Conservation (phyloP, 352 stramenopile species). For the Phytophthora macrochlamydospora region DNA sequence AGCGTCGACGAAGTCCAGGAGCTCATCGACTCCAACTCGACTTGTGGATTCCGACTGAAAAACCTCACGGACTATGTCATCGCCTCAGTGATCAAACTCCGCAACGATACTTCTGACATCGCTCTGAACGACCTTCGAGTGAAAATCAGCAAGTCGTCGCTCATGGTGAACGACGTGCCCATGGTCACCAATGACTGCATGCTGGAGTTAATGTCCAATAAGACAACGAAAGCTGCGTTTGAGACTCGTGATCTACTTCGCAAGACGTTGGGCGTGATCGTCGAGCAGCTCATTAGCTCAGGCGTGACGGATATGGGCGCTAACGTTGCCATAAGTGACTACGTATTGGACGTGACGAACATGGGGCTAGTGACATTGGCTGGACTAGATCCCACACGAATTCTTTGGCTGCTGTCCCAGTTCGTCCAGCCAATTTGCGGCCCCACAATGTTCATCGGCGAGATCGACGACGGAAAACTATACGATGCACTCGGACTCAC, state of each 20-base stretch:
- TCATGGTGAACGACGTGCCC: constrained; percentile 33
- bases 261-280: constrained; percentile 30
- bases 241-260: constrained; percentile 35
- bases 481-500: constrained; percentile 33
- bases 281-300: constrained; percentile 31
- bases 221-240: constrained; percentile 25
- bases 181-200: constrained; percentile 40
- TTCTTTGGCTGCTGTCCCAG: constrained; percentile 42
- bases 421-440: constrained; percentile 48
- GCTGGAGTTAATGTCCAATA: constrained; percentile 25
- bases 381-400: constrained; percentile 44
- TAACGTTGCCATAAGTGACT: constrained; percentile 25
- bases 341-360: constrained; percentile 36
- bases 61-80: constrained; percentile 35
- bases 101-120: constrained; percentile 14
- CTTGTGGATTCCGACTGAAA: constrained; percentile 38
- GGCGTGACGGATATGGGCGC: constrained; percentile 21
- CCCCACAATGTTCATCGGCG: constrained; percentile 28
- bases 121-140: constrained; percentile 30
- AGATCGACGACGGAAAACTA: constrained; percentile 42
- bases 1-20: constrained; percentile 30
- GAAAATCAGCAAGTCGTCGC: constrained; percentile 25
- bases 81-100: constrained; percentile 17
- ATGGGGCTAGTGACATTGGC: constrained; percentile 37
- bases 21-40: constrained; percentile 36